These are phyloP conservation scores for Physcia stellaris DNA, from an alignment of 495 filamentous ascomycete genomes.

Conservation along the genomic window DNA sequence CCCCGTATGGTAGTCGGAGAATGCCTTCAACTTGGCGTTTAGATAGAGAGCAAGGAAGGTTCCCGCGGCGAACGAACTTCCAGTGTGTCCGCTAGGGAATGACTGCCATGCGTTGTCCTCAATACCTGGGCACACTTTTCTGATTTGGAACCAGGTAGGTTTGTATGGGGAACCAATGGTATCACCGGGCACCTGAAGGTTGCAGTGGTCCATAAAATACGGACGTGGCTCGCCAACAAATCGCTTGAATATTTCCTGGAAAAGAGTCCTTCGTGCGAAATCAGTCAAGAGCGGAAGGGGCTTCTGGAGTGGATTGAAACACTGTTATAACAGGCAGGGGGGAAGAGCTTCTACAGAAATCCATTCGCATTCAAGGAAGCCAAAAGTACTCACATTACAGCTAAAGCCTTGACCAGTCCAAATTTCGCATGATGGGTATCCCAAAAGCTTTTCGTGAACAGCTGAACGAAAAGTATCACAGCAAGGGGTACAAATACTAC, in stretches of 20 bases:
- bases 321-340: too few relatives aligned
- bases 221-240: slow-evolving; percentile 10
- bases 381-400: slow-evolving; percentile 9
- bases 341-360: too few relatives aligned
- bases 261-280: slow-evolving; percentile 1
- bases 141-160: neutral
- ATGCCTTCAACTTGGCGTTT: slow-evolving; percentile 52
- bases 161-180: neutral
- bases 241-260: slow-evolving; percentile 9
- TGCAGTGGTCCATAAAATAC: slow-evolving; percentile 9
- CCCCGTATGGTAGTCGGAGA: slow-evolving; percentile 35
- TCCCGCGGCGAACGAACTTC: slow-evolving; percentile 43
- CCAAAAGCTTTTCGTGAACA: slow-evolving; percentile 8
- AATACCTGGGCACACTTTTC: neutral
- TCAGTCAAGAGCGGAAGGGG: neutral
- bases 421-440: slow-evolving; percentile 9
- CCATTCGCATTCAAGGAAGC: too few relatives aligned
- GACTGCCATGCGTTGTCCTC: slow-evolving; percentile 30
- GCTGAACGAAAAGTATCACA: slow-evolving; percentile 8
- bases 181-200: neutral
- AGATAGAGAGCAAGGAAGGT: slow-evolving; percentile 46
- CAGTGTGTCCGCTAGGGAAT: slow-evolving; percentile 49
- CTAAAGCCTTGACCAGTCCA: slow-evolving; percentile 8
- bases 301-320: too few relatives aligned
- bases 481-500: slow-evolving; percentile 1